Conservation (phyloP, 257 asterid species). For the Nicotiana undulata region DNA sequence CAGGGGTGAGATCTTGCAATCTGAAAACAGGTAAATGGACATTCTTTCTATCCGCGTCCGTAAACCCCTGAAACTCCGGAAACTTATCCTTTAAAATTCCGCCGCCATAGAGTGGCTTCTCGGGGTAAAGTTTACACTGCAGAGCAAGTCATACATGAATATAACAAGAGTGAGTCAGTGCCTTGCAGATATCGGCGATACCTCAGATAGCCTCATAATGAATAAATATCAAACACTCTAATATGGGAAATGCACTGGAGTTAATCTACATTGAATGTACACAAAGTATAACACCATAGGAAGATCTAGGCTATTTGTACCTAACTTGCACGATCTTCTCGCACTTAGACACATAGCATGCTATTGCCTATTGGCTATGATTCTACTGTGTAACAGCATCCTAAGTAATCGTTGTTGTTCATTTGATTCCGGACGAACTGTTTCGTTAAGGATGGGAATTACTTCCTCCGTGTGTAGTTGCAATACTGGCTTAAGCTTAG, state of each 20-base stretch:
- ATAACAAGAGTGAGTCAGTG: neutral
- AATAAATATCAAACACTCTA: neutral
- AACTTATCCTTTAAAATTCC: slow-evolving; percentile 42
- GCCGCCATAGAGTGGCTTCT: slow-evolving; percentile 58
- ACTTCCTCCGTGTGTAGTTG: no score
- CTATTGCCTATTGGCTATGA: no score
- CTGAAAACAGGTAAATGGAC: slow-evolving; percentile 20
- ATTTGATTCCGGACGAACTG: no score
- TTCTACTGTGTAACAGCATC: no score
- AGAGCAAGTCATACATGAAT: neutral
- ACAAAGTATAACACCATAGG: neutral
- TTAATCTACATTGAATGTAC: neutral
- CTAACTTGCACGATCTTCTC: no score
- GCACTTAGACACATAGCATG: no score
- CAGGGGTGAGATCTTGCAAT: slow-evolving; percentile 30
- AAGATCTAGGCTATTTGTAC: neutral
- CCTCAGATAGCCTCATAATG: neutral
- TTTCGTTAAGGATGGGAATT: no score
- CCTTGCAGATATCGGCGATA: neutral
- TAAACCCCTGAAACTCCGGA: slow-evolving; percentile 5
- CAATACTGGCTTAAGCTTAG: no score
- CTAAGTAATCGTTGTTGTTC: no score
- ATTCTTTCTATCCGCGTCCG: slow-evolving; percentile 11
- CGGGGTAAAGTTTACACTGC: slow-evolving; percentile 58
- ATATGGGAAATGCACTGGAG: neutral